These are phyloP conservation scores for Trichomonas gallinae DNA, from an alignment of 208 protist species.

Conservation along the genomic window DNA sequence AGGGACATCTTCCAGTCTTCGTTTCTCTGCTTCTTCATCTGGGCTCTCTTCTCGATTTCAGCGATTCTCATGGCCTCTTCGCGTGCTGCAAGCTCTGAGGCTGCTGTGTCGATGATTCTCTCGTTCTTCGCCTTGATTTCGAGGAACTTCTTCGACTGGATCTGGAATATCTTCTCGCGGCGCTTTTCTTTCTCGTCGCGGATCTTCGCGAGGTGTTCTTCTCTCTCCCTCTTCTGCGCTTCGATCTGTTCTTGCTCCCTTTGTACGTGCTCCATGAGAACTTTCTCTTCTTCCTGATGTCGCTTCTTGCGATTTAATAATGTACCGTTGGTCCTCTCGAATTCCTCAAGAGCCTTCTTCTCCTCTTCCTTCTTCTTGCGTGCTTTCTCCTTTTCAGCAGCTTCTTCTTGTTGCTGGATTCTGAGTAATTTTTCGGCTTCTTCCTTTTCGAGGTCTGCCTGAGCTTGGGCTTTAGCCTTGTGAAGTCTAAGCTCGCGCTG, in stretches of 20 bases:
- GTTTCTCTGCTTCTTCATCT: neutral
- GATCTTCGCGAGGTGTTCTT: neutral
- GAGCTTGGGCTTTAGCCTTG: neutral
- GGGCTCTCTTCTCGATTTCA: neutral
- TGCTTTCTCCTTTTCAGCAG: neutral
- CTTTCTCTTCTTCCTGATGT: neutral
- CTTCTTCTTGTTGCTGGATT: neutral
- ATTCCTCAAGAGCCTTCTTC: neutral
- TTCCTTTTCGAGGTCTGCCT: neutral
- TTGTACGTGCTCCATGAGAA: neutral
- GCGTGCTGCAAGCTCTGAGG: neutral
- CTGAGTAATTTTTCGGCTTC: neutral
- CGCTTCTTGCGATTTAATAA: neutral
- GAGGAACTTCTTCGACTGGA: neutral
- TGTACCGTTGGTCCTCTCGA: neutral
- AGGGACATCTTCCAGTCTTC: neutral
- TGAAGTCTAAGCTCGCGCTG: neutral
- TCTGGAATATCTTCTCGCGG: neutral
- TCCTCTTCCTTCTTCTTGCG: neutral
- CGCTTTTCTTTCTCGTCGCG: neutral
- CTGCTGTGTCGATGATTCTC: neutral
- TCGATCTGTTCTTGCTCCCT: neutral
- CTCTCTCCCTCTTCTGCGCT: neutral
- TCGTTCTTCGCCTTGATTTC: neutral
- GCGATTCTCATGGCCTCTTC: neutral